Evolutionary conservation across 129 eudicot genomes (phyloP), one percentile per base, ranked within the genome.

Genomic region (Chrysanthemum makinoi): DNA sequence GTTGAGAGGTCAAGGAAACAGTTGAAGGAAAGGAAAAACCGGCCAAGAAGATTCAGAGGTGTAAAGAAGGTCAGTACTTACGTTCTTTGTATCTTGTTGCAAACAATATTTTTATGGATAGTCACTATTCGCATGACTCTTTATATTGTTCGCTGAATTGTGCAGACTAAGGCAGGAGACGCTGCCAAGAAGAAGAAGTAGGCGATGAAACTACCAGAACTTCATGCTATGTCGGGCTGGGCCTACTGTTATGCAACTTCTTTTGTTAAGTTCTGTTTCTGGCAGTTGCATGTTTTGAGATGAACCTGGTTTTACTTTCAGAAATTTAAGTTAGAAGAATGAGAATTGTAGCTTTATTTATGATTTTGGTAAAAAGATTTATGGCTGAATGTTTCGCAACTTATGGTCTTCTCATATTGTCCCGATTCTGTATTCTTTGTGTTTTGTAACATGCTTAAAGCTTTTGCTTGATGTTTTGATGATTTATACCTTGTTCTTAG

Each of bases 101-200:
- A 9, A 7, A 6, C 28, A 7, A 22, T 3, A 39, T 39, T 6
- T 15, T 15, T 28, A 50, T 46, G 17, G 6, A 13, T 33, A 13
- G 0, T 18, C 7, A 18, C 10, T 26, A 3, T 50, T 50, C 11
- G 10, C 46, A 39, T 39, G 10, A 39, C 10, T 39, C 10, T 39
- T 39, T 8, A 39, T 18, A 35, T 2, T 76, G 1, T 35, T 62
- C 14, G 28, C 8, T 46, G 43, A 39, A 56, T 30, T 47, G 3
- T 78, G 68, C 73, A 78, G 82, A 78, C 82, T 33, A 78, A 78
- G 73, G 82, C 82, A 3, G 82, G 68, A 14, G 82, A 78, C 71
- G 82, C 82, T 28, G 77, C 82, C 77, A 78, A 78, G 77, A 78
- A 78, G 82, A 78, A 78, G 82, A 78, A 78, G 67, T 78, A 53